phyloP scores from a whole-genome alignment of 2,329 filamentous ascomycete genomes.

The Fusarium bulbicola region DNA sequence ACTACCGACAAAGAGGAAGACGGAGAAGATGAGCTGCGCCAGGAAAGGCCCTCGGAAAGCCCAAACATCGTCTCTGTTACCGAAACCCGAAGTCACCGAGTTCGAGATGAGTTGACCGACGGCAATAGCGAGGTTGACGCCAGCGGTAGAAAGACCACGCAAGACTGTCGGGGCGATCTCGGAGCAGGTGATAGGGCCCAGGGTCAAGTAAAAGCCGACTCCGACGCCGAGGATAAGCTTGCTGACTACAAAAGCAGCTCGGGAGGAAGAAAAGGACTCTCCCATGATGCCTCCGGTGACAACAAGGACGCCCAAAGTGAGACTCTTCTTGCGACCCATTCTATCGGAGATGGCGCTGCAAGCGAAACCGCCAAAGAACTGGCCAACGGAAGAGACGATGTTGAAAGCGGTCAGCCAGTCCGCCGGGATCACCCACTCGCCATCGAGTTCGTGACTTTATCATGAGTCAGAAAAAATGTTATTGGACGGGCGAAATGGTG shows the following conservation, averaged over 20 bases:
- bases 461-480: background rate
- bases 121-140: constrained; percentile 59
- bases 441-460: background rate
- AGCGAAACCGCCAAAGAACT: background rate
- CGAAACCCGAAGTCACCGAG: constrained; percentile 64
- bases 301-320: background rate
- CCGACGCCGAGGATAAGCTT: background rate
- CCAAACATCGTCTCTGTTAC: constrained; percentile 60
- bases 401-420: background rate
- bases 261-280: background rate
- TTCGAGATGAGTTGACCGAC: constrained; percentile 66
- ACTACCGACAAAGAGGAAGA: constrained; percentile 44
- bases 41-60: constrained; percentile 60
- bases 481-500: background rate
- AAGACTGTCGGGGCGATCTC: constrained; percentile 37
- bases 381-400: background rate
- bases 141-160: constrained; percentile 57
- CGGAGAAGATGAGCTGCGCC: constrained; percentile 48
- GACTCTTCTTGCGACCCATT: background rate
- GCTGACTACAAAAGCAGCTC: background rate
- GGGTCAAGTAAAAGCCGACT: background rate
- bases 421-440: background rate
- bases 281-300: background rate
- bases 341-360: background rate
- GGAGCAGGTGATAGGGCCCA: background rate